A percentile compares a stretch with the other conserved stretches of the same genome.
phyloP scores from a whole-genome alignment of 176 grass and related monocot species.

The Echinochloa phyllopogon region DNA sequence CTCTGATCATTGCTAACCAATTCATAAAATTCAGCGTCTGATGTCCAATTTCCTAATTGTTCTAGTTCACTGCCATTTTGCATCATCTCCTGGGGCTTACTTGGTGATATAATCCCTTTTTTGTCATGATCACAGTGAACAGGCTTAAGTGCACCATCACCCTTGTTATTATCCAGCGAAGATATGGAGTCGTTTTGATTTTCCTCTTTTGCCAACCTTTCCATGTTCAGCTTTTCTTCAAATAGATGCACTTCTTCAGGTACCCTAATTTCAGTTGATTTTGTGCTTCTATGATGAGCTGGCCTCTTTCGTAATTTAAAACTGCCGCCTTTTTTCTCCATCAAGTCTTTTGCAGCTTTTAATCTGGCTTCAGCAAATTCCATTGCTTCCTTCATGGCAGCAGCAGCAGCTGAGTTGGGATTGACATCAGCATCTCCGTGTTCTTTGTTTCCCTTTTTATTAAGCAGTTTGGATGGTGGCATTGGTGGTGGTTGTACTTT shows the following conservation, averaged over 20 bases:
- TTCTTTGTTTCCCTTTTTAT: constrained; percentile 44
- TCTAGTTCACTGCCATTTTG: constrained; percentile 49
- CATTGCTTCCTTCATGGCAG: constrained; percentile 94
- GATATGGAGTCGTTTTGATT: constrained; percentile 24
- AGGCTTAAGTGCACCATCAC: constrained; percentile 20
- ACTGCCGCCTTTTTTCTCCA: constrained; percentile 72
- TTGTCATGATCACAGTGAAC: constrained; percentile 39
- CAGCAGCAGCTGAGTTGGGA: constrained; percentile 66
- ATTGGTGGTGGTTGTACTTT: constrained; percentile 64
- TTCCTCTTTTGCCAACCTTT: constrained; percentile 48
- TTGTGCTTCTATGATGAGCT: constrained; percentile 45
- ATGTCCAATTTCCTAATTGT: constrained; percentile 72
- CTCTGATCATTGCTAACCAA: constrained; percentile 53
- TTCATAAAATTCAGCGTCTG: constrained; percentile 73
- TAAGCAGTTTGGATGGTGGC: constrained; percentile 56
- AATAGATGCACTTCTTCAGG: constrained; percentile 46
- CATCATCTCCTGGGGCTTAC: constrained; percentile 46
- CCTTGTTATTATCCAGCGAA: constrained; percentile 38
- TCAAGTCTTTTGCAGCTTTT: constrained; percentile 93
- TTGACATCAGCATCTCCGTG: constrained; percentile 61
- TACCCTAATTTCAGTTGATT: constrained; percentile 46
- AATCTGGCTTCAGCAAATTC: constrained; percentile 90
- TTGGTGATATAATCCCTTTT: constrained; percentile 32
- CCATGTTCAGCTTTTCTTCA: constrained; percentile 43
- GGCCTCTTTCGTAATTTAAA: constrained; percentile 65